phyloP scores from a whole-genome alignment of 1,284 basidiomycete genomes.

The Cutaneotrichosporon arboriforme region DNA sequence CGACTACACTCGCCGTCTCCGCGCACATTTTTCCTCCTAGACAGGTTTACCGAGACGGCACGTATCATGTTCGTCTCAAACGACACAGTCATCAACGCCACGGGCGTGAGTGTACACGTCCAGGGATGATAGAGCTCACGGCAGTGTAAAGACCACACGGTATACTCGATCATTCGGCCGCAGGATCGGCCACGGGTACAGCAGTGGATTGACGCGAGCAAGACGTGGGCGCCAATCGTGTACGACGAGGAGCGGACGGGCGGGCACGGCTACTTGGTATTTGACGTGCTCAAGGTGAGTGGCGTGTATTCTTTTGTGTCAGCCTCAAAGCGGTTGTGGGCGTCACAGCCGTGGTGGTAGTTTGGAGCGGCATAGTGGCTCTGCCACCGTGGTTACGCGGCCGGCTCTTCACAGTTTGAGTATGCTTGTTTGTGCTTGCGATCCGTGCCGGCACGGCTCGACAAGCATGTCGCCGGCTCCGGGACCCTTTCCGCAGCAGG shows the following conservation, averaged over 20 bases:
- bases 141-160: constrained; percentile 29
- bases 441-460: too few relatives aligned
- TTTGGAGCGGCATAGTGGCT: neutral
- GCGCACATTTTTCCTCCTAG: constrained; percentile 37
- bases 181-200: constrained; percentile 30
- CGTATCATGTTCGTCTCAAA: constrained; percentile 38
- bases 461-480: too few relatives aligned
- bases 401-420: too few relatives aligned
- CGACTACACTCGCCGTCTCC: constrained; percentile 14
- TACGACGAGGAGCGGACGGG: constrained; percentile 27
- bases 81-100: constrained; percentile 29
- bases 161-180: constrained; percentile 36
- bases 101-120: constrained; percentile 22
- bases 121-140: neutral
- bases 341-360: neutral
- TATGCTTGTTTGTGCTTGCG: too few relatives aligned
- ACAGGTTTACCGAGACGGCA: constrained; percentile 37
- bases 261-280: constrained; percentile 34
- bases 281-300: constrained; percentile 34
- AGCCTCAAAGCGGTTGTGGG: neutral
- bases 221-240: constrained; percentile 32
- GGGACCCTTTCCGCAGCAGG: too few relatives aligned
- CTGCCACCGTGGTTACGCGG: neutral
- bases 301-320: neutral
- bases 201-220: constrained; percentile 34